Percentiles rank a stretch among this genome's conserved stretches.
phyloP scores from a whole-genome alignment of 116 monocot species.

The Posidonia oceanica region DNA sequence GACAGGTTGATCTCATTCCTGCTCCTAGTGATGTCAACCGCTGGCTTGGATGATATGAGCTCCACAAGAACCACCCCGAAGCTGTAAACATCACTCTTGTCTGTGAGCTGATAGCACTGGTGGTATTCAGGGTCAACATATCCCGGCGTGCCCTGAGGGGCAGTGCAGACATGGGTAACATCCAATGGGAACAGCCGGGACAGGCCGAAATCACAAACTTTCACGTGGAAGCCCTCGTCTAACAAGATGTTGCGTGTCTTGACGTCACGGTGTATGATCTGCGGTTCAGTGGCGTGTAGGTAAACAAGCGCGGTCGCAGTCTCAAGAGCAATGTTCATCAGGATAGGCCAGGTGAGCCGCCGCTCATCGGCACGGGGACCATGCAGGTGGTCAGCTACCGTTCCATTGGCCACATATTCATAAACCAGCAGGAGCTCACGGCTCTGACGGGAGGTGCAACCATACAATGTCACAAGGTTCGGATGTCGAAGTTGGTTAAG shows the following conservation, averaged over 20 bases:
- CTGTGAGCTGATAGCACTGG: conserved; percentile 62
- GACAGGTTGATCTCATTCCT: conserved; percentile 64
- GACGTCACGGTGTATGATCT: conserved; percentile 69
- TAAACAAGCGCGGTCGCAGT: conserved; percentile 44
- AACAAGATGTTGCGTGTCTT: conserved; percentile 72
- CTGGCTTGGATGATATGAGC: conserved; percentile 69
- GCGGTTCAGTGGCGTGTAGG: conserved; percentile 59
- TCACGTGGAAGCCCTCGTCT: conserved; percentile 48
- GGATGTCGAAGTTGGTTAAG: conserved; percentile 58
- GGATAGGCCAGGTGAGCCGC: conserved; percentile 35
- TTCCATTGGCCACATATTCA: conserved; percentile 64
- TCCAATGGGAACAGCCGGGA: conserved; percentile 53
- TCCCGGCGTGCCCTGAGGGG: conserved; percentile 83
- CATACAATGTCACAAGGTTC: conserved; percentile 61
- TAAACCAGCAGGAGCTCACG: conserved; percentile 72
- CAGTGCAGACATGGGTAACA: conserved; percentile 72
- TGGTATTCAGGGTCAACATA: conserved; percentile 83
- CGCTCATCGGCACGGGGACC: conserved; percentile 26
- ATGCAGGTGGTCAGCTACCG: conserved; percentile 74
- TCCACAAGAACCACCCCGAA: conserved; percentile 72
- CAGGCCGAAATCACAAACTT: conserved; percentile 80
- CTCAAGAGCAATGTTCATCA: conserved; percentile 47
- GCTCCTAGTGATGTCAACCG: conserved; percentile 45
- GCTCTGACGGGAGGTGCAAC: conserved; percentile 65
- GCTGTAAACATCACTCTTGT: conserved; percentile 85